Conservation (phyloP, 202 grass and related monocot genomes). For the Panicum hallii region DNA sequence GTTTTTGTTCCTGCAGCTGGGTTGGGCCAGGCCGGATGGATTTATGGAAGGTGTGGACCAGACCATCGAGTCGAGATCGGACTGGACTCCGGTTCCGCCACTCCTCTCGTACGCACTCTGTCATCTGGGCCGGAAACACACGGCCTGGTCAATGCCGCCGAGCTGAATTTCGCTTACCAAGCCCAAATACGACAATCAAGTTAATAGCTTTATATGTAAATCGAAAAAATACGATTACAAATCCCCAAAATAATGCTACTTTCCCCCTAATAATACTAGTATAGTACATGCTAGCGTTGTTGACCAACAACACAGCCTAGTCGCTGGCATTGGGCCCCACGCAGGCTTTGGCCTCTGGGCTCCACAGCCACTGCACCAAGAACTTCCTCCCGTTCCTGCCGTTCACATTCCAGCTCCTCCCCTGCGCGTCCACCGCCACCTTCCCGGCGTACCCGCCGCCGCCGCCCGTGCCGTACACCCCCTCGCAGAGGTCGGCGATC, state of each 20-base stretch:
- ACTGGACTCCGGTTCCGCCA: background rate
- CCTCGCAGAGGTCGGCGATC: conserved; percentile 79
- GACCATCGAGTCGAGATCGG: background rate
- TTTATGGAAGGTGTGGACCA: conserved; percentile 1
- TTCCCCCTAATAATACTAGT: background rate
- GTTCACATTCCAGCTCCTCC: conserved; percentile 62
- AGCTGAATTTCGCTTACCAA: background rate
- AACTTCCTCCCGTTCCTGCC: conserved; percentile 61
- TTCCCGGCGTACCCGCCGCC: conserved; percentile 69
- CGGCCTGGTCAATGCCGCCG: background rate
- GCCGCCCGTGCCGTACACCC: conserved; percentile 70
- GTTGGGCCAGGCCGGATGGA: background rate
- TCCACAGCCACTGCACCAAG: conserved; percentile 84
- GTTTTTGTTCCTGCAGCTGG: background rate
- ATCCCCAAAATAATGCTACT: background rate
- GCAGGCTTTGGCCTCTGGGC: conserved; percentile 41
- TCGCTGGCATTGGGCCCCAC: conserved; percentile 42
- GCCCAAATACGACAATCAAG: background rate
- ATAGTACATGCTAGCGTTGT: background rate
- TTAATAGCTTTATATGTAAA: background rate
- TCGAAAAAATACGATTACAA: background rate
- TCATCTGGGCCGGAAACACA: background rate
- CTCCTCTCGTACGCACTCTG: background rate
- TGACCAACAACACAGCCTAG: background rate
- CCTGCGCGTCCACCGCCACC: conserved; percentile 47